A percentile compares a stretch with the other conserved stretches of the same genome.
Conservation (phyloP, 2,329 filamentous ascomycete genomes). For the Fusarium devonianum region DNA sequence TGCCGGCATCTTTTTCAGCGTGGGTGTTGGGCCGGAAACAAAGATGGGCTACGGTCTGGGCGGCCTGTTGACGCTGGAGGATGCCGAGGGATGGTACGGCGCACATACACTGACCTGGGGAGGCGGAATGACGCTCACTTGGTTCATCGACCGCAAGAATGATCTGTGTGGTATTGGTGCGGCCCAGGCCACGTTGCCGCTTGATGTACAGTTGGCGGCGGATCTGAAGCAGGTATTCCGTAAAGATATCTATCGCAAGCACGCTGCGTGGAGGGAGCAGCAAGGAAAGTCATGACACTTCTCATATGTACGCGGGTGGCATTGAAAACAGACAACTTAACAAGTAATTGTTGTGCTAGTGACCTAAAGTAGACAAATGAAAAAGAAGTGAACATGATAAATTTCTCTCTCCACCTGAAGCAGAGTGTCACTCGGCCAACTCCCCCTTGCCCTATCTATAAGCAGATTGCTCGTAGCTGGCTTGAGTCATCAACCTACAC, state of each 20-base stretch:
- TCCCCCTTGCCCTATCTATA: too few relatives aligned
- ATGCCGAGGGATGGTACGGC: conserved; percentile 53
- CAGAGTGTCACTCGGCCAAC: too few relatives aligned
- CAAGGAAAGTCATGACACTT: background rate
- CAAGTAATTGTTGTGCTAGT: too few relatives aligned
- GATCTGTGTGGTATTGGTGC: conserved; percentile 53
- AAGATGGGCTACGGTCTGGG: conserved; percentile 52
- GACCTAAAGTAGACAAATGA: too few relatives aligned
- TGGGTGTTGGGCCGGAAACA: conserved; percentile 43
- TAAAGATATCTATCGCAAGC: conserved; percentile 51
- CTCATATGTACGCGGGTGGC: too few relatives aligned
- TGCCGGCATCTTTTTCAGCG: conserved; percentile 46
- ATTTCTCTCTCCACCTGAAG: too few relatives aligned
- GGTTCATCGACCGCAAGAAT: conserved; percentile 59
- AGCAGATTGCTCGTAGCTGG: too few relatives aligned
- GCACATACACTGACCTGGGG: conserved; percentile 54
- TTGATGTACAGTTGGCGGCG: conserved; percentile 30
- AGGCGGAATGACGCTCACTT: conserved; percentile 54
- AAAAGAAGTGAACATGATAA: too few relatives aligned
- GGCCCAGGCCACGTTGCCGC: conserved; percentile 49
- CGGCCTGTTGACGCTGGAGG: conserved; percentile 51
- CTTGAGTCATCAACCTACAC: too few relatives aligned
- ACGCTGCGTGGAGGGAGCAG: conserved; percentile 18
- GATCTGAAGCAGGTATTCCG: conserved; percentile 53
- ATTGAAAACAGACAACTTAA: too few relatives aligned